A percentile compares a stretch with the other conserved stretches of the same genome.
Conservation (phyloP, 2,329 filamentous ascomycete genomes). For the Colletotrichum tabaci region DNA sequence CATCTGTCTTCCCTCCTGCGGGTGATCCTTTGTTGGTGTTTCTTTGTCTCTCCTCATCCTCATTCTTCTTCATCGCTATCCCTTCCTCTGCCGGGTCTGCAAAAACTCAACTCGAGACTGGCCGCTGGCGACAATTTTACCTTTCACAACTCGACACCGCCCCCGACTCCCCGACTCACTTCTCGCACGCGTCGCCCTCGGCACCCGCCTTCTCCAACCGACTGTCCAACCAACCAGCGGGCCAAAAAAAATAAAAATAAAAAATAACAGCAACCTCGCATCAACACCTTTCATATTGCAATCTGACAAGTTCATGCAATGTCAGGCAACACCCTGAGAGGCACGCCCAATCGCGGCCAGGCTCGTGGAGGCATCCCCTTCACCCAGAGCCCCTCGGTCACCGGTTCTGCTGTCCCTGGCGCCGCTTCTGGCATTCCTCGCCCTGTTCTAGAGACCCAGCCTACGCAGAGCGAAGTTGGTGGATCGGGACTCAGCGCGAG, state of each 20-base stretch:
- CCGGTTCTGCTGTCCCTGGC: slow-evolving; percentile 13
- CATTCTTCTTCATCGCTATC: not conserved
- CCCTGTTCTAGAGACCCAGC: slow-evolving; percentile 75
- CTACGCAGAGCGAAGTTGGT: slow-evolving; percentile 70
- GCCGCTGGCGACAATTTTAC: not conserved
- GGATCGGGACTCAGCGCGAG: slow-evolving; percentile 88
- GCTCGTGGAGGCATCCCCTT: slow-evolving; percentile 73
- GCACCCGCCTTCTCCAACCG: slow-evolving; percentile 24
- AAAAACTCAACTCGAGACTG: not conserved
- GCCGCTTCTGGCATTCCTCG: slow-evolving; percentile 78
- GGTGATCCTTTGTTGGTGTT: not conserved
- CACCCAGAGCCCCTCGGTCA: slow-evolving; percentile 67
- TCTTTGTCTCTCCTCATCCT: slow-evolving; percentile 13
- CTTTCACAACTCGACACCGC: slow-evolving; percentile 12
- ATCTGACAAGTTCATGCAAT: slow-evolving; percentile 65
- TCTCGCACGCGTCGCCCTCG: slow-evolving; percentile 30
- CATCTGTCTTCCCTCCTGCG: not conserved
- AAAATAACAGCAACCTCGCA: slow-evolving; percentile 32
- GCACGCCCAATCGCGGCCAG: slow-evolving; percentile 76
- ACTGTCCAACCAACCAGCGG: not conserved
- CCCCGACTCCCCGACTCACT: slow-evolving; percentile 6
- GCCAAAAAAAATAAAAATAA: slow-evolving; percentile 12
- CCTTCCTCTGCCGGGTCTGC: not conserved
- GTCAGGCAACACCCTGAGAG: slow-evolving; percentile 76
- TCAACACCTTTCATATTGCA: slow-evolving; percentile 39